A percentile compares a stretch with the other conserved stretches of the same genome.
phyloP scores from a whole-genome alignment of 192 early-diverging fungal genomes.

The Mortierella alpina region DNA sequence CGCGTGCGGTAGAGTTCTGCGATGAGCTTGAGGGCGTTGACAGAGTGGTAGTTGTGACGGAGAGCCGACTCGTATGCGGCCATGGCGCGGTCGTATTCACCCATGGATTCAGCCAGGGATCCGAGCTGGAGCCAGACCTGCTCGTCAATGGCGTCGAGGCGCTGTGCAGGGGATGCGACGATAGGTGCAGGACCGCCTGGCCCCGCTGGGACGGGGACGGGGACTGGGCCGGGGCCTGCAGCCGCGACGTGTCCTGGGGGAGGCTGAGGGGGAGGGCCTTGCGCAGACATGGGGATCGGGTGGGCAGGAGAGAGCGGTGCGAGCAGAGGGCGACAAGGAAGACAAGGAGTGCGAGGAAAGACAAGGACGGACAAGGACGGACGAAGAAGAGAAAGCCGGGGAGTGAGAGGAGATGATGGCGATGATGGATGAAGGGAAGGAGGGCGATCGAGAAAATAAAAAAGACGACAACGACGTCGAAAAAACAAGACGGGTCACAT shows the following conservation, averaged over 20 bases:
- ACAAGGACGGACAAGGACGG: background rate
- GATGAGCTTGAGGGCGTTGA: conserved; percentile 80
- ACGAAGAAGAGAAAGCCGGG: background rate
- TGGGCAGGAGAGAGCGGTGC: background rate
- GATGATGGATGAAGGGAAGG: background rate
- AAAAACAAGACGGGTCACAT: background rate
- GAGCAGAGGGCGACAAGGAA: background rate
- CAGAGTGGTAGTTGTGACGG: conserved; percentile 93
- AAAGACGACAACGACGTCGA: background rate
- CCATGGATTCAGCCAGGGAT: conserved; percentile 57
- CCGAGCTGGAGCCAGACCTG: conserved; percentile 74
- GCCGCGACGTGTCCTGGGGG: conserved; percentile 15
- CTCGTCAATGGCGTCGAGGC: conserved; percentile 66
- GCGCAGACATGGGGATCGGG: background rate
- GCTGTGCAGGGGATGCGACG: conserved; percentile 52
- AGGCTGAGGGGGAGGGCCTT: conserved; percentile 32
- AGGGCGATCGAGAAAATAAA: background rate
- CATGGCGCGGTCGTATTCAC: conserved; percentile 87
- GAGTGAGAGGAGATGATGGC: background rate
- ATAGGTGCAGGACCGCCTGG: conserved; percentile 8
- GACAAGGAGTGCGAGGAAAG: background rate
- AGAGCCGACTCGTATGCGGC: conserved; percentile 89
- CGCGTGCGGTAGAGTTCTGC: conserved; percentile 85
- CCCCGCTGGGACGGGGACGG: conserved; percentile 2
- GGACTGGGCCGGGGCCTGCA: conserved; percentile 27